phyloP scores from a whole-genome alignment of 306 rosid genomes.

The Cajanus cajan region DNA sequence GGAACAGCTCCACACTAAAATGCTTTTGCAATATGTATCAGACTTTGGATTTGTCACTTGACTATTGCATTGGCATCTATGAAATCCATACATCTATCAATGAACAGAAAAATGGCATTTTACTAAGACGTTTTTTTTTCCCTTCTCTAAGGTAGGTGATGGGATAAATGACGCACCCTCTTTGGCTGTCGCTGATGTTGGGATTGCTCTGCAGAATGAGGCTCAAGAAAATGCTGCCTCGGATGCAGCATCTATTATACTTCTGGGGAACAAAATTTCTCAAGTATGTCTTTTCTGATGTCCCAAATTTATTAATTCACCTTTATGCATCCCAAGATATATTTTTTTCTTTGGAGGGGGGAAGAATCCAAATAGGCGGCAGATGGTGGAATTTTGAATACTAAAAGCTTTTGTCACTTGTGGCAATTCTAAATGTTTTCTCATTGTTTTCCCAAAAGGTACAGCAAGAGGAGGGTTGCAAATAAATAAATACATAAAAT shows the following conservation, averaged over 20 bases:
- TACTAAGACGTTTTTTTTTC: conserved; percentile 25
- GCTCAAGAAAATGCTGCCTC: conserved; percentile 96
- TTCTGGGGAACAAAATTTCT: conserved; percentile 88
- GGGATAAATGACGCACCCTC: conserved; percentile 99
- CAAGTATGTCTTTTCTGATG: conserved; percentile 58
- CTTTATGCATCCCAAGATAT: not conserved
- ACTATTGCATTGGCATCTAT: too few species aligned
- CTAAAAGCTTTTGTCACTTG: not conserved
- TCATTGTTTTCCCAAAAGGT: not conserved
- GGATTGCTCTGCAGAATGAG: conserved; percentile 87
- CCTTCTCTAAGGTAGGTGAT: conserved; percentile 76
- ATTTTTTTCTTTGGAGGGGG: not conserved
- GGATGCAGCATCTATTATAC: conserved; percentile 94
- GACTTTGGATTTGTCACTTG: not conserved
- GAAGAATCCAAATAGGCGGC: not conserved
- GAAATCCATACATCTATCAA: not conserved
- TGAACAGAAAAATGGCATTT: not conserved
- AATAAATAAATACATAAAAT: too few species aligned
- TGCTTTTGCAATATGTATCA: conserved; percentile 7
- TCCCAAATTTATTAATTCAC: conserved; percentile 14
- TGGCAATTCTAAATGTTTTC: conserved; percentile 11
- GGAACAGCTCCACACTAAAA: conserved; percentile 6
- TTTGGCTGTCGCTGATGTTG: conserved; percentile 92
- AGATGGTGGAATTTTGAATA: conserved; percentile 1
- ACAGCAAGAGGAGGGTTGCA: too few species aligned